These are phyloP conservation scores for Scutellaria galericulata DNA, from an alignment of 257 asterid species.

Conservation along the genomic window DNA sequence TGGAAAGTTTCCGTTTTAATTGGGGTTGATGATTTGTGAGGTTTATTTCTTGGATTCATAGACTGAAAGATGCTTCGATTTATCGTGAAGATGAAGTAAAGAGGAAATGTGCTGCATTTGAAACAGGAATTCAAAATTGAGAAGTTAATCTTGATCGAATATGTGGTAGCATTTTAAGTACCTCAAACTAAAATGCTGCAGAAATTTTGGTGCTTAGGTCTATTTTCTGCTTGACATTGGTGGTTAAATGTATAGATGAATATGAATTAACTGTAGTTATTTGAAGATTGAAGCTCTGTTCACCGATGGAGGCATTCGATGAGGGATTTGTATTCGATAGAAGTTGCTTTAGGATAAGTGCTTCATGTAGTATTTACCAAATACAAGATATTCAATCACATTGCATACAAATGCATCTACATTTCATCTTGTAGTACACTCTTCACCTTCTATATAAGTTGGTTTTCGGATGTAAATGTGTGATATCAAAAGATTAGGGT, in stretches of 20 bases:
- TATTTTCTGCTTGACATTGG: conserved; percentile 5
- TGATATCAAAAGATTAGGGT: neutral
- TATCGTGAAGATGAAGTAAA: neutral
- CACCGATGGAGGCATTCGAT: neutral
- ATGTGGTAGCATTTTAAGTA: neutral
- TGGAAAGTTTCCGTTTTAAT: neutral
- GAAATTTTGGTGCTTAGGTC: too few relatives aligned
- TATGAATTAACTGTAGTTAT: neutral
- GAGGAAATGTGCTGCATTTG: conserved; percentile 21
- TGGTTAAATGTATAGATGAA: neutral
- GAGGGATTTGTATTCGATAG: neutral
- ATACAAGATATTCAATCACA: neutral
- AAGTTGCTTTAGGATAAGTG: neutral
- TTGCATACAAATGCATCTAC: neutral
- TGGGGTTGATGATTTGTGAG: neutral
- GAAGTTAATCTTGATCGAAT: neutral
- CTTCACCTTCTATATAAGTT: neutral
- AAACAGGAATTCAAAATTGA: neutral
- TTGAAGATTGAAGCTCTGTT: neutral
- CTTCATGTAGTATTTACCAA: conserved; percentile 5
- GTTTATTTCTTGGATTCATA: neutral
- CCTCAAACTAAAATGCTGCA: conserved; percentile 20
- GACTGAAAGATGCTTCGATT: neutral
- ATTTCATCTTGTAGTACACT: conserved; percentile 1
- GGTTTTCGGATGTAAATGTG: neutral